Base-by-base conservation (phyloP, 352 stramenopile genomes). In the Pythium grandisporangium region DNA sequence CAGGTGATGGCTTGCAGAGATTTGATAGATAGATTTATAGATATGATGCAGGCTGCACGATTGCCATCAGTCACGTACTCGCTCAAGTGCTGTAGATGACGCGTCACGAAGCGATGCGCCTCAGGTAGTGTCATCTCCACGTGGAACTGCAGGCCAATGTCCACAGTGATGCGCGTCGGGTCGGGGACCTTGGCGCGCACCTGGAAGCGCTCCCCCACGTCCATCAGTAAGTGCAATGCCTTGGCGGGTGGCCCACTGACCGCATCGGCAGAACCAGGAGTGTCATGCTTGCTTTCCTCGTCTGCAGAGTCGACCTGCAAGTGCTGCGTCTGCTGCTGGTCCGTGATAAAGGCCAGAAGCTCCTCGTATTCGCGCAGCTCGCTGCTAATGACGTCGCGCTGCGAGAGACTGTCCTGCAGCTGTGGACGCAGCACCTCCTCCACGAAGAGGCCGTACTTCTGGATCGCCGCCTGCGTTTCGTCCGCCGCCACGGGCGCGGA, bases 101-200 rank as follows among this genome's bases (percentile, higher is more conserved):
- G 45, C 26, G 61, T 45, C 35, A 85, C 68, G 51, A 86, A 90
- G 5, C 23, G 35, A 25, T 58, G 53, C 20, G 77, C 77, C 46
- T 90, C 77, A 1, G 51, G 19, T 5, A 82, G 45, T 16, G 73
- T 85, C 76, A 90, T 90, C 52, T 90, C 73, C 32, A 70, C 73
- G 54, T 87, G 70, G 44, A 87, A 85, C 41, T 80, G 64, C 17
- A 90, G 70, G 0, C 76, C 76, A 23, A 90, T 58, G 42, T 85
- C 76, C 19, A 90, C 67, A 5, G 55, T 80, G 22, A 90, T 63
- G 20, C 79, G 60, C 16, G 66, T 66, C 49, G 66, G 53, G 50
- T 86, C 65, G 0, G 48, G 13, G 26, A 85, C 63, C 48, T 90
- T 86, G 26, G 76, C 62, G 36, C 70, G 77, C 43, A 90, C 69